These are phyloP conservation scores for Blakeslea trispora DNA, from an alignment of 371 early-diverging fungal genomes.

Conservation along the genomic window DNA sequence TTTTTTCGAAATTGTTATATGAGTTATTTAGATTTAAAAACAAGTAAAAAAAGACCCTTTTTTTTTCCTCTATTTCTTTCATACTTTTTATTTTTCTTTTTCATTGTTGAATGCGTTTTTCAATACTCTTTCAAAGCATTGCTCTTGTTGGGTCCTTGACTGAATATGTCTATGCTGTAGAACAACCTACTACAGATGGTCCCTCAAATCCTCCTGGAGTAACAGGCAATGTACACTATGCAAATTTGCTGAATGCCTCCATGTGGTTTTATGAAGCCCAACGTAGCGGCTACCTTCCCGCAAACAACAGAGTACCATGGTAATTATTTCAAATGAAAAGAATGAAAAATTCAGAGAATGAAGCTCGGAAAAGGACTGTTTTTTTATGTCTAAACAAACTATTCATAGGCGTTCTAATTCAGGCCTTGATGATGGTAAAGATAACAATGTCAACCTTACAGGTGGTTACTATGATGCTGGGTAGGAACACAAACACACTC, in stretches of 20 bases:
- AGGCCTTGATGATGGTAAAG: constrained; percentile 51
- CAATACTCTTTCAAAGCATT: constrained; percentile 9
- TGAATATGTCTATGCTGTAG: constrained; percentile 3
- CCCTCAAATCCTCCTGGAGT: constrained; percentile 22
- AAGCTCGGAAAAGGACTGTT: neutral
- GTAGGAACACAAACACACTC: neutral
- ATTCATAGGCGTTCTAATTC: constrained; percentile 57
- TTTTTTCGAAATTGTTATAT: no score
- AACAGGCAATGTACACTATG: constrained; percentile 31
- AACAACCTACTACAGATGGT: constrained; percentile 20
- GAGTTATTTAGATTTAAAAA: neutral
- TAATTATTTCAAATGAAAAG: constrained; percentile 8
- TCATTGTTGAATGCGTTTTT: constrained; percentile 1
- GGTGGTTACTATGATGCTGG: constrained; percentile 56
- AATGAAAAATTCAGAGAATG: neutral
- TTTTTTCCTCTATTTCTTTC: neutral
- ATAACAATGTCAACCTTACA: constrained; percentile 46
- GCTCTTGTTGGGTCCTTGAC: neutral
- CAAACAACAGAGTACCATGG: constrained; percentile 58
- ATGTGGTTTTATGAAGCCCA: constrained; percentile 64
- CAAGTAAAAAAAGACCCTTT: neutral
- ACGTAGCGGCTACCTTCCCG: constrained; percentile 55
- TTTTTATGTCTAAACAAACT: neutral
- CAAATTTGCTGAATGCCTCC: constrained; percentile 38
- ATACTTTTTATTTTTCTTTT: neutral